These are phyloP conservation scores for Chrysanthemum makinoi DNA, from an alignment of 129 eudicot species.

Conservation along the genomic window DNA sequence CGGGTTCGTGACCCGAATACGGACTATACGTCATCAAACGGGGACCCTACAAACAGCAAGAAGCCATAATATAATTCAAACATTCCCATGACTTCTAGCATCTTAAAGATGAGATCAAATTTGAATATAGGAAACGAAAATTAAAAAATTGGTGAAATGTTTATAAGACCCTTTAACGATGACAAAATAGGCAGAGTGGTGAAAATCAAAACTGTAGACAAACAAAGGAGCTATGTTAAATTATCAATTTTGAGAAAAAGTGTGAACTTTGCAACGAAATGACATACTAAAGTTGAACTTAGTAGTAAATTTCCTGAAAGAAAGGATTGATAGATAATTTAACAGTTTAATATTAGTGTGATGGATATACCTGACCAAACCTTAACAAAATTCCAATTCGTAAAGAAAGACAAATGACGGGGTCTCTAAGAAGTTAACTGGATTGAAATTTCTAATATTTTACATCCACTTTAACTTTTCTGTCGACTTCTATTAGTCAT, in stretches of 20 bases:
- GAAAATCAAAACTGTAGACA: no score
- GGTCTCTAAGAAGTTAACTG: constrained; percentile 18
- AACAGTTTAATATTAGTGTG: constrained; percentile 20
- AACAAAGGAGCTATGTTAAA: not conserved
- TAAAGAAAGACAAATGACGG: constrained; percentile 20
- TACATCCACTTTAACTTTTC: constrained; percentile 31
- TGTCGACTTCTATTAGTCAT: constrained; percentile 5
- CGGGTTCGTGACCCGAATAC: no score
- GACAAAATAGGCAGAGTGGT: no score
- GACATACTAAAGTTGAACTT: not conserved
- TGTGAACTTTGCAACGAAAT: not conserved
- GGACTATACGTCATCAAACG: no score
- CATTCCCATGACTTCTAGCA: not conserved
- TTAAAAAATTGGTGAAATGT: not conserved
- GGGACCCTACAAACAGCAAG: constrained; percentile 30
- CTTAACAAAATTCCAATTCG: constrained; percentile 31
- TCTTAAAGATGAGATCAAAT: not conserved
- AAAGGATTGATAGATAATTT: constrained; percentile 17
- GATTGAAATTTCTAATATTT: constrained; percentile 24
- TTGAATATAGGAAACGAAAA: not conserved
- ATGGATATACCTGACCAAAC: constrained; percentile 29
- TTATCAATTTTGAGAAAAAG: not conserved
- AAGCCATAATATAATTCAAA: constrained; percentile 27
- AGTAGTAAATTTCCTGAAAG: not conserved
- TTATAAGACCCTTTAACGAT: no score